A percentile compares a stretch with the other conserved stretches of the same genome.
These are phyloP conservation scores for Cladobotryum mycophilum DNA, from an alignment of 2,329 filamentous ascomycete genomes.

Conservation along the genomic window DNA sequence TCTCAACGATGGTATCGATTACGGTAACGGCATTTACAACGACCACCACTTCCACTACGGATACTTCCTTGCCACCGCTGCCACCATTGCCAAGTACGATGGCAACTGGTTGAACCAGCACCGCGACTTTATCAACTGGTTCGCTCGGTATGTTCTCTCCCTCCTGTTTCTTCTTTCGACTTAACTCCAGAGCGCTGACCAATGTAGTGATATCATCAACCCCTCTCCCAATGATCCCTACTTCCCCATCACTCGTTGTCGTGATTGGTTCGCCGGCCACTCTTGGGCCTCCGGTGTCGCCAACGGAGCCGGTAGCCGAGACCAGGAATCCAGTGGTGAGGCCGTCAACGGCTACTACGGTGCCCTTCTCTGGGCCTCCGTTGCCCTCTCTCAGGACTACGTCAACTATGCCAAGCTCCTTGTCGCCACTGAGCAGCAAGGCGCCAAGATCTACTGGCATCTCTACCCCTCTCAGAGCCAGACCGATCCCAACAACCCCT, in stretches of 20 bases:
- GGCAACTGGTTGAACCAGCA: conserved; percentile 17
- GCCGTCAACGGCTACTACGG: conserved; percentile 22
- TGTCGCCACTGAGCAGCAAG: conserved; percentile 19
- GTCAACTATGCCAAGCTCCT: conserved; percentile 20
- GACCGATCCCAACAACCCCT: conserved; percentile 18
- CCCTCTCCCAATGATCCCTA: conserved; percentile 20
- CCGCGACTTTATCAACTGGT: conserved; percentile 20
- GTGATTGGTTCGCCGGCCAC: conserved; percentile 24
- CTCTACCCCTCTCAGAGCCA: conserved; percentile 14
- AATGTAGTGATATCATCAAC: conserved; percentile 19
- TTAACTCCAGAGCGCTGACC: neutral
- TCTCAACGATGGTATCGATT: conserved; percentile 17
- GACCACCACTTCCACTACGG: conserved; percentile 26
- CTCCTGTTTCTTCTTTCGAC: too few species aligned
- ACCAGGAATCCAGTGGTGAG: conserved; percentile 22
- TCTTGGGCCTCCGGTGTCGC: conserved; percentile 23
- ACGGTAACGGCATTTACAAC: conserved; percentile 24
- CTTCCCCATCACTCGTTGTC: conserved; percentile 21
- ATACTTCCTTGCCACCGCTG: conserved; percentile 20
- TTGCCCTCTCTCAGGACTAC: conserved; percentile 17
- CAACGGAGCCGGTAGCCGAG: conserved; percentile 20
- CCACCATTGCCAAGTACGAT: conserved; percentile 21
- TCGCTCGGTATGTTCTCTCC: conserved; percentile 14
- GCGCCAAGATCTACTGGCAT: conserved; percentile 20
- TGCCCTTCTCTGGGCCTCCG: conserved; percentile 20